Percentiles rank a stretch among this genome's conserved stretches.
Conservation (phyloP, 2,329 filamentous ascomycete genomes). For the Gyromitra esculenta region DNA sequence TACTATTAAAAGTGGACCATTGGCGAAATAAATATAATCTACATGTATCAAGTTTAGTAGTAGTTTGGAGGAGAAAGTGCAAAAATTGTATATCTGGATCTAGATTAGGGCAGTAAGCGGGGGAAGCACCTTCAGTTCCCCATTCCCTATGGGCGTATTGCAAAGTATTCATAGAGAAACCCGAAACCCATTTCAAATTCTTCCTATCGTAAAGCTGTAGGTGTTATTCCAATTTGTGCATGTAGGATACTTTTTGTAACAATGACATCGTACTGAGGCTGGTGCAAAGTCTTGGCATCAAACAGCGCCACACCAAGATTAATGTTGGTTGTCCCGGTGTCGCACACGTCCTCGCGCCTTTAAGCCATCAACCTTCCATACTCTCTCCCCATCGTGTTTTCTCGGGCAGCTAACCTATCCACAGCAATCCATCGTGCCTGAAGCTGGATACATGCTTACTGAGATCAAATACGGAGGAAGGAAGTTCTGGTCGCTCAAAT, state of each 20-base stretch:
- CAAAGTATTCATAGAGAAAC: not conserved
- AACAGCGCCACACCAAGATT: constrained; percentile 35
- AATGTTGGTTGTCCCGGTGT: constrained; percentile 50
- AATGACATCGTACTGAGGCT: constrained; percentile 37
- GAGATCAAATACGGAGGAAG: constrained; percentile 21
- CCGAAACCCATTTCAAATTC: not conserved
- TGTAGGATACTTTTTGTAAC: constrained; percentile 7
- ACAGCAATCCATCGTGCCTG: constrained; percentile 27
- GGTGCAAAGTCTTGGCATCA: constrained; percentile 31
- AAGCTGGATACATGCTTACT: constrained; percentile 28
- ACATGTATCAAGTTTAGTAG: not conserved
- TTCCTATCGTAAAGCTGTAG: not conserved
- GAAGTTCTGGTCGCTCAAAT: constrained; percentile 33
- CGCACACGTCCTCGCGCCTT: constrained; percentile 50
- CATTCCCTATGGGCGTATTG: constrained; percentile 27
- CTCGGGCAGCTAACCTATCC: constrained; percentile 36
- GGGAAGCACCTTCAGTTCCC: constrained; percentile 17
- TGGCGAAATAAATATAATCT: constrained; percentile 31
- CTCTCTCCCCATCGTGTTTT: constrained; percentile 34
- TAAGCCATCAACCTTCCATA: constrained; percentile 44
- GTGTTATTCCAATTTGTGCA: not conserved
- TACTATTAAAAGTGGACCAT: constrained; percentile 30
- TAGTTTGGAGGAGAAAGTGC: not conserved
- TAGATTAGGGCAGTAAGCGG: constrained; percentile 8
- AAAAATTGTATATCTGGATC: constrained; percentile 26